Percentiles rank a stretch among this genome's conserved stretches.
Evolutionary conservation across 2,329 filamentous ascomycete species (phyloP).

Genomic region (Helotiales sp.): DNA sequence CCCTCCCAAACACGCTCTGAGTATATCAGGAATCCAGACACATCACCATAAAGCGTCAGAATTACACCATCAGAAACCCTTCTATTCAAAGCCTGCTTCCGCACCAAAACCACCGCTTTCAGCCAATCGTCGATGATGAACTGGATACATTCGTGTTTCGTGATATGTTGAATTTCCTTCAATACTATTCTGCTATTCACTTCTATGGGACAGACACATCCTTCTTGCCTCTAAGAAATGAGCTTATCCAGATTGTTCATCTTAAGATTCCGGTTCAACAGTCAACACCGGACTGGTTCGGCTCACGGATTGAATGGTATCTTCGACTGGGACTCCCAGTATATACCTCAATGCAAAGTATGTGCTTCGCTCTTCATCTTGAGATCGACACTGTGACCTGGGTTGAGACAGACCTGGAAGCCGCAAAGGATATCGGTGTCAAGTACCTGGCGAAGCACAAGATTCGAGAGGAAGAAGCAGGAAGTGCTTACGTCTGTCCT

Average conservation of each 20-base stretch:
- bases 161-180: neutral
- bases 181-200: neutral
- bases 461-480: neutral
- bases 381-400: neutral
- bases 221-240: neutral
- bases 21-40: neutral
- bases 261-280: neutral
- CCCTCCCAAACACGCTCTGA: neutral
- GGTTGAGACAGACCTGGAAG: neutral
- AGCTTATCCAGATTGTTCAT: neutral
- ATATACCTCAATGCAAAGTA: neutral
- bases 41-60: neutral
- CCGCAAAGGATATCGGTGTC: neutral
- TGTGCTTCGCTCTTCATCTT: neutral
- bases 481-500: neutral
- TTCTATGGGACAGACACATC: neutral
- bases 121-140: neutral
- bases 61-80: neutral
- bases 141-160: neutral
- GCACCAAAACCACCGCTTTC: neutral
- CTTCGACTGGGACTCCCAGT: neutral
- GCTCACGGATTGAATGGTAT: neutral
- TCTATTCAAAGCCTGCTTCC: neutral
- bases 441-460: neutral
- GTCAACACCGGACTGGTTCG: neutral